phyloP scores from a whole-genome alignment of 805 yeast species.

The Blastobotrys muscicola region DNA sequence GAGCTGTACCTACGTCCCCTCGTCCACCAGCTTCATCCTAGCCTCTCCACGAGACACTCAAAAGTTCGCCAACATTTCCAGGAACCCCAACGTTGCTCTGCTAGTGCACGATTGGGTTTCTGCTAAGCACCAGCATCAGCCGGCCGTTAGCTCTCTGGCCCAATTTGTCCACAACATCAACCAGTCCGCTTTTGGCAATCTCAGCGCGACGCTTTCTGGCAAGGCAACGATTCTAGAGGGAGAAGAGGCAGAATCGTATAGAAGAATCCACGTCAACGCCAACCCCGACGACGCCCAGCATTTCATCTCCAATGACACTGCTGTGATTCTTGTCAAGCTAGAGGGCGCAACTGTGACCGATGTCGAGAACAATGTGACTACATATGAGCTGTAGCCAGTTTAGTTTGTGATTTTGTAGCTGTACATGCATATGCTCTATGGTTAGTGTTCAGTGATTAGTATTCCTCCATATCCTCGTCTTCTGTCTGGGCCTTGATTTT shows the following conservation, averaged over 20 bases:
- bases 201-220: constrained; percentile 77
- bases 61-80: constrained; percentile 58
- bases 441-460: constrained; percentile 1
- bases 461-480: constrained; percentile 9
- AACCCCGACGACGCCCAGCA: constrained; percentile 44
- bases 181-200: constrained; percentile 66
- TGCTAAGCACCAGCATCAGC: constrained; percentile 34
- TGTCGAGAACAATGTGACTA: constrained; percentile 31
- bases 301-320: constrained; percentile 56
- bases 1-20: constrained; percentile 68
- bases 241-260: constrained; percentile 50
- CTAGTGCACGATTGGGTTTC: constrained; percentile 88
- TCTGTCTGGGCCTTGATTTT: constrained; percentile 36
- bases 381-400: constrained; percentile 5
- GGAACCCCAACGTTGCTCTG: constrained; percentile 71
- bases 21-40: constrained; percentile 46
- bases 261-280: constrained; percentile 47
- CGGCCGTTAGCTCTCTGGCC: constrained; percentile 35
- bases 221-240: constrained; percentile 47
- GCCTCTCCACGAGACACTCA: constrained; percentile 65
- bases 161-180: constrained; percentile 67
- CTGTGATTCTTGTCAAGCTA: constrained; percentile 56
- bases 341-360: constrained; percentile 72
- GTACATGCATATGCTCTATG: neutral
- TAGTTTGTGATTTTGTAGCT: neutral